phyloP scores from a whole-genome alignment of 768 basidiomycete genomes.

The Phylloporus sp. region DNA sequence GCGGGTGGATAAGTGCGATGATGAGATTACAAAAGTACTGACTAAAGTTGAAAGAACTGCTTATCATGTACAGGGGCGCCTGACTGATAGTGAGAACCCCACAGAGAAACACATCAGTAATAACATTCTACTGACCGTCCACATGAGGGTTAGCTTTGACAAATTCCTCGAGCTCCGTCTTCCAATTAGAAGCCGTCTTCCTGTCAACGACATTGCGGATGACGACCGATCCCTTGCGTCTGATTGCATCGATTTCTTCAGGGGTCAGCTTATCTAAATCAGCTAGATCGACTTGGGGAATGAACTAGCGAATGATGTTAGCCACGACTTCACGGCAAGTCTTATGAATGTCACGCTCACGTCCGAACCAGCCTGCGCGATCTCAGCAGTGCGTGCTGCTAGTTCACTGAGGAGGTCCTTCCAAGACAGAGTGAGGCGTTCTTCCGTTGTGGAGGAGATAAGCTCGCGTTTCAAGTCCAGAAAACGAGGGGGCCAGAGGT shows the following conservation, averaged over 20 bases:
- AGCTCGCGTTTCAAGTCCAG: slow-evolving; percentile 56
- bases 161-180: slow-evolving; percentile 51
- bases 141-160: slow-evolving; percentile 53
- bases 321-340: neutral
- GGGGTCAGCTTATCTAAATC: slow-evolving; percentile 45
- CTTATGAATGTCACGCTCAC: slow-evolving; percentile 31
- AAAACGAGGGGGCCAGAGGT: slow-evolving; percentile 40
- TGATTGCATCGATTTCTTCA: slow-evolving; percentile 48
- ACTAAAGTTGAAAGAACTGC: slow-evolving; percentile 76
- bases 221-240: slow-evolving; percentile 54
- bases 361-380: slow-evolving; percentile 45
- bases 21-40: slow-evolving; percentile 18
- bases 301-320: slow-evolving; percentile 36
- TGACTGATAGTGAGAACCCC: slow-evolving; percentile 17
- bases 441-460: slow-evolving; percentile 45
- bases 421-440: slow-evolving; percentile 53
- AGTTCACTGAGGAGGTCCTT: slow-evolving; percentile 52
- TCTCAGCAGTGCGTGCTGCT: slow-evolving; percentile 39
- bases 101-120: neutral
- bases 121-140: slow-evolving; percentile 43
- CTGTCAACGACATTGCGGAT: slow-evolving; percentile 59
- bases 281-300: slow-evolving; percentile 59
- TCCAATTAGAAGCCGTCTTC: slow-evolving; percentile 55
- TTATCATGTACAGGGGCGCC: slow-evolving; percentile 54
- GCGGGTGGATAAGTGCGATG: neutral